Evolutionary conservation across 2,329 filamentous ascomycete species (phyloP).

Genomic region (Colletotrichum truncatum): DNA sequence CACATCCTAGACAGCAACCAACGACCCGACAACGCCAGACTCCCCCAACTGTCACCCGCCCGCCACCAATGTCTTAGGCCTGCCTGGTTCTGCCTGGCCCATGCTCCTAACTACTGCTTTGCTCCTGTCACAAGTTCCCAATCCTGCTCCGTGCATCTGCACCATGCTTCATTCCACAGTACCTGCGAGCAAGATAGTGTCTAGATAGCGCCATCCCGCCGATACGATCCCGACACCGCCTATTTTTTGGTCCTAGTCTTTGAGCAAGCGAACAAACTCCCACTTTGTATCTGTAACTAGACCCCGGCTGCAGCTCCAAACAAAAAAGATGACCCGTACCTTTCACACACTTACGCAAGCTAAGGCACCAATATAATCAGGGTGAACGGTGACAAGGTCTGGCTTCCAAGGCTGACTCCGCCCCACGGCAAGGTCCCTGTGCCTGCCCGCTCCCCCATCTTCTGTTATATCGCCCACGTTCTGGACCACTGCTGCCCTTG

Average conservation of each 20-base stretch:
- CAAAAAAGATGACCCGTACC: no score
- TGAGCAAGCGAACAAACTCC: background rate
- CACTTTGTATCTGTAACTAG: no score
- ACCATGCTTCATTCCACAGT: slow-evolving; percentile 4
- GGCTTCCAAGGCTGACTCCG: background rate
- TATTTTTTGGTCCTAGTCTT: background rate
- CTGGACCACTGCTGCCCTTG: slow-evolving; percentile 16
- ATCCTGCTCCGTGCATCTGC: background rate
- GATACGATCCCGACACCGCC: background rate
- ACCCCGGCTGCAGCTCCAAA: no score
- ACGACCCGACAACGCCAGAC: background rate
- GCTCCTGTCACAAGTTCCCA: background rate
- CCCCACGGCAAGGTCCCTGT: background rate
- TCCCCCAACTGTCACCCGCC: background rate
- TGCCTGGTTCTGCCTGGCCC: background rate
- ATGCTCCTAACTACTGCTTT: no score
- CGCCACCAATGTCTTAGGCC: slow-evolving; percentile 7
- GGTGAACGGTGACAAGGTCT: background rate
- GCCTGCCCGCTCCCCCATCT: slow-evolving; percentile 3
- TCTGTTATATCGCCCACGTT: slow-evolving; percentile 12
- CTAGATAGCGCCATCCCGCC: slow-evolving; percentile 2
- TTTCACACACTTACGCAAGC: background rate
- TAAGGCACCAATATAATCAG: background rate
- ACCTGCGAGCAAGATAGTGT: background rate
- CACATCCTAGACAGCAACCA: background rate